Conservation (phyloP, 176 grass and related monocot species). For the Ensete glaucum region DNA sequence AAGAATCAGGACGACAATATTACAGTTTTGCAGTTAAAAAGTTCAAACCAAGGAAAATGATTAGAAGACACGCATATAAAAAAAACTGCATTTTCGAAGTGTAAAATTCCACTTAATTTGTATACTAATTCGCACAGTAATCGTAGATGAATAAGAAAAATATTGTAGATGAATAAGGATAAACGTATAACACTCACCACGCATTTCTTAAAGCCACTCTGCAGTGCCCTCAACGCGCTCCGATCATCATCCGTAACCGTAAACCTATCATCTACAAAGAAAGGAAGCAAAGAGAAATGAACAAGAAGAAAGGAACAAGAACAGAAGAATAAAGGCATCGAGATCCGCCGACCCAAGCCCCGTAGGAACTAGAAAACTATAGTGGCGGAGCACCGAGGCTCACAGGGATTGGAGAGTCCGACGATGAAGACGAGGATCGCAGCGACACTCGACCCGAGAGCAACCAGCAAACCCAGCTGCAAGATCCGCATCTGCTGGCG, state of each 20-base stretch:
- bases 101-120: too few species aligned
- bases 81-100: too few species aligned
- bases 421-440: slow-evolving; percentile 78
- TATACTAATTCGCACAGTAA: too few species aligned
- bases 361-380: too few species aligned
- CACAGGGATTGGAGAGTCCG: slow-evolving; percentile 58
- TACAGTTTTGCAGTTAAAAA: too few species aligned
- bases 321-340: neutral
- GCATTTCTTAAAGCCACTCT: slow-evolving; percentile 64
- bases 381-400: neutral
- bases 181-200: slow-evolving; percentile 43
- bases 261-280: slow-evolving; percentile 41
- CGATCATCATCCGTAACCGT: slow-evolving; percentile 45
- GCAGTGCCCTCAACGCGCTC: slow-evolving; percentile 45
- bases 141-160: too few species aligned
- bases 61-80: too few species aligned
- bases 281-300: neutral
- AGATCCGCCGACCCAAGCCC: neutral
- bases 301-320: neutral
- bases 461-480: slow-evolving; percentile 46
- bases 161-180: too few species aligned
- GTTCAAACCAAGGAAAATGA: too few species aligned
- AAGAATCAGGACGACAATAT: too few species aligned
- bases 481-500: slow-evolving; percentile 49
- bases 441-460: slow-evolving; percentile 42